These are phyloP conservation scores for Uromyces viciae-fabae DNA, from an alignment of 1,284 basidiomycete genomes.

Conservation along the genomic window DNA sequence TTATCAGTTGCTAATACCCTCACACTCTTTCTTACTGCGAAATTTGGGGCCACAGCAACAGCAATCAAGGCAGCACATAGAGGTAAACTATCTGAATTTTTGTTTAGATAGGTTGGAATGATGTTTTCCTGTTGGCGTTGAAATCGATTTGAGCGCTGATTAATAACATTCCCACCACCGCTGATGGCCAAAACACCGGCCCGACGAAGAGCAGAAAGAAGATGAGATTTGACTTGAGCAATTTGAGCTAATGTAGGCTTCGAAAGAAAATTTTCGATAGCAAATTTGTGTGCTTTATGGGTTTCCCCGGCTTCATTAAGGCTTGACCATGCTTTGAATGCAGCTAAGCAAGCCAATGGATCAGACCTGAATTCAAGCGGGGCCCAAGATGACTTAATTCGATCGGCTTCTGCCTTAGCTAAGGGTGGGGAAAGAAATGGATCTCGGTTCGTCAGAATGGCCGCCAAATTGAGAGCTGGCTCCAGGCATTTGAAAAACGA, in stretches of 20 bases:
- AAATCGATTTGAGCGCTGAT: not conserved
- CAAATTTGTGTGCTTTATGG: constrained; percentile 72
- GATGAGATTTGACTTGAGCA: constrained; percentile 75
- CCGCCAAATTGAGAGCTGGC: constrained; percentile 80
- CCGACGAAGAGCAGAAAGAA: constrained; percentile 72
- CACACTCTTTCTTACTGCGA: constrained; percentile 75
- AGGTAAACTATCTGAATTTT: constrained; percentile 71
- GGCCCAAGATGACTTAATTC: constrained; percentile 75
- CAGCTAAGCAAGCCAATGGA: constrained; percentile 71
- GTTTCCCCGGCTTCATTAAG: constrained; percentile 49
- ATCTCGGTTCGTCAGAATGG: constrained; percentile 82
- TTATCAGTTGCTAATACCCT: constrained; percentile 71
- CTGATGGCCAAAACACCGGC: constrained; percentile 64
- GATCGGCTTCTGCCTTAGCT: constrained; percentile 59
- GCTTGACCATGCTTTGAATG: constrained; percentile 72
- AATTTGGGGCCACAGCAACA: constrained; percentile 86
- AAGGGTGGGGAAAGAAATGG: constrained; percentile 78
- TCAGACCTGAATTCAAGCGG: constrained; percentile 74
- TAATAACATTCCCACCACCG: constrained; percentile 46
- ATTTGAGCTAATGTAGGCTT: constrained; percentile 78
- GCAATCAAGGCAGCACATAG: constrained; percentile 82
- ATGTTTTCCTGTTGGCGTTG: constrained; percentile 15
- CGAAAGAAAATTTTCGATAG: constrained; percentile 79
- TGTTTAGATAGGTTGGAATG: constrained; percentile 68
- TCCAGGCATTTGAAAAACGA: constrained; percentile 92